Percentiles rank a stretch among this genome's conserved stretches.
Evolutionary conservation across 495 filamentous ascomycete species (phyloP).

Genomic region (Podospora anserina): DNA sequence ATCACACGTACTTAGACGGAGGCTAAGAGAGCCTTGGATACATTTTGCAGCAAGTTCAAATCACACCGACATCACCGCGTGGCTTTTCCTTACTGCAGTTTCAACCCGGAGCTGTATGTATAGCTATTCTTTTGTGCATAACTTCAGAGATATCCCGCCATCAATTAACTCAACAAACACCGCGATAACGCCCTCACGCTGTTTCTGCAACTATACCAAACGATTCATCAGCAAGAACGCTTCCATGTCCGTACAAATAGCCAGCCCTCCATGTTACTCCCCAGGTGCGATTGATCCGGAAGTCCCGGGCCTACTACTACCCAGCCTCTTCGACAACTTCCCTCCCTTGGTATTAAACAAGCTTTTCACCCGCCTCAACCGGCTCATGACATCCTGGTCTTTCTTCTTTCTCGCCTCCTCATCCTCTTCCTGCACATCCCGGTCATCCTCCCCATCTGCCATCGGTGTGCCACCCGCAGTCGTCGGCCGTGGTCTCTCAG

Average conservation of each 20-base stretch:
- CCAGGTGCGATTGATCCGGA: constrained; percentile 23
- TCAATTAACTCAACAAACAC: background rate
- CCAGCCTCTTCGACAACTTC: constrained; percentile 34
- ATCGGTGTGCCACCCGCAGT: constrained; percentile 21
- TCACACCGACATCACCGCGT: too few species aligned
- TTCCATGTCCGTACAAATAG: background rate
- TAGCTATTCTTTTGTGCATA: too few species aligned
- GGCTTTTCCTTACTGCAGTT: too few species aligned
- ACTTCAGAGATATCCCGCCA: background rate
- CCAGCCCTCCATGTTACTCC: background rate
- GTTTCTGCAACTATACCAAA: background rate
- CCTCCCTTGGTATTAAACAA: constrained; percentile 54
- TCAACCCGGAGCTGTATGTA: too few species aligned
- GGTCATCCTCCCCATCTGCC: background rate
- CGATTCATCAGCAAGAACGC: background rate
- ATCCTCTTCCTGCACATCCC: constrained; percentile 33
- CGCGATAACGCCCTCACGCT: background rate
- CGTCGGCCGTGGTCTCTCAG: constrained; percentile 19
- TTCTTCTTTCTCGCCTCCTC: constrained; percentile 47
- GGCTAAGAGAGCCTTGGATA: too few species aligned
- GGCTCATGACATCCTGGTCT: constrained; percentile 54
- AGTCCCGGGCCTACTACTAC: constrained; percentile 29
- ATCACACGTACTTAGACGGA: too few species aligned
- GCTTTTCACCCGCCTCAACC: constrained; percentile 54
- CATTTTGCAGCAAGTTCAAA: too few species aligned